These are phyloP conservation scores for Harringtonia aguacate DNA, from an alignment of 2,329 filamentous ascomycete genomes.

Conservation along the genomic window DNA sequence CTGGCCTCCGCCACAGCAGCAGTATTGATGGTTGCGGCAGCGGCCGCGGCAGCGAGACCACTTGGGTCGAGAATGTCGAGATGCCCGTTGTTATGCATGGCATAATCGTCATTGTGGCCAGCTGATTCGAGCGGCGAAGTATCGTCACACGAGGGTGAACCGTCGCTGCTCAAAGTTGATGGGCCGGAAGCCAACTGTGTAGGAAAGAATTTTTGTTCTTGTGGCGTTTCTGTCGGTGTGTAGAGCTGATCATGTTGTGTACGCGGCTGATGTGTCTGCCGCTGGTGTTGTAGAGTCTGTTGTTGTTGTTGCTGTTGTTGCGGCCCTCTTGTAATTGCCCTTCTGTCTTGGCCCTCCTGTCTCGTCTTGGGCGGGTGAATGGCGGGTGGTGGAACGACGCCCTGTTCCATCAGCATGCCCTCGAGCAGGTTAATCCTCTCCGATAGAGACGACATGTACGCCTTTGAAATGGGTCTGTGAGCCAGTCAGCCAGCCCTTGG, in stretches of 20 bases:
- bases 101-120: not conserved
- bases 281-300: too few relatives aligned
- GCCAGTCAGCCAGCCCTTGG: not conserved
- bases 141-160: constrained; percentile 5
- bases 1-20: too few relatives aligned
- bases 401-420: constrained; percentile 36
- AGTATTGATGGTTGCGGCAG: too few relatives aligned
- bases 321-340: not conserved
- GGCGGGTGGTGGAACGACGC: constrained; percentile 36
- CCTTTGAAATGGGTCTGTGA: constrained; percentile 43
- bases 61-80: not conserved
- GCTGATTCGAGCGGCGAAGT: constrained; percentile 6
- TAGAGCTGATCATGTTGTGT: too few relatives aligned
- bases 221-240: too few relatives aligned
- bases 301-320: too few relatives aligned
- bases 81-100: constrained; percentile 4
- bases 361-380: constrained; percentile 42
- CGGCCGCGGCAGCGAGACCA: too few relatives aligned
- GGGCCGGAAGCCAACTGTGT: not conserved
- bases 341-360: constrained; percentile 20
- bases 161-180: constrained; percentile 3
- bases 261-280: too few relatives aligned
- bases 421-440: constrained; percentile 41
- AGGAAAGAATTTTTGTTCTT: too few relatives aligned
- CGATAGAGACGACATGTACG: constrained; percentile 47